Conservation (phyloP, 306 rosid species). For the Heteromeles arbutifolia region DNA sequence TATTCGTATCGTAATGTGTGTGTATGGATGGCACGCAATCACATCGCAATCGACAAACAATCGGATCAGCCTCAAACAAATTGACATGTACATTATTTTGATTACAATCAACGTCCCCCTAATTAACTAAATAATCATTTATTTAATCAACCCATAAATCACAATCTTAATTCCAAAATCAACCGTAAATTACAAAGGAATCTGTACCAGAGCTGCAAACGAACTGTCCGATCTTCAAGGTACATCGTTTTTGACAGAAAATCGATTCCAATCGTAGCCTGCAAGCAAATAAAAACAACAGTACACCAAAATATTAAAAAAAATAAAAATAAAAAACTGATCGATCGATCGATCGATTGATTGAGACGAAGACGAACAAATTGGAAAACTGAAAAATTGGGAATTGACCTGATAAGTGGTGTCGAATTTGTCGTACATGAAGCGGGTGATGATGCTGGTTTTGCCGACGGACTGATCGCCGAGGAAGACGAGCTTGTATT, state of each 20-base stretch:
- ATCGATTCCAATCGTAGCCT: slow-evolving; percentile 98
- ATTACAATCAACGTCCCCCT: not conserved
- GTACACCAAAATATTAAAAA: not conserved
- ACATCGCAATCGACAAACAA: not conserved
- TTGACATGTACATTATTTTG: not conserved
- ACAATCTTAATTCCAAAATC: not conserved
- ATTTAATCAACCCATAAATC: not conserved
- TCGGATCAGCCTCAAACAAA: not conserved
- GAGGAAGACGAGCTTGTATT: slow-evolving; percentile 78
- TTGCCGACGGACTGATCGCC: slow-evolving; percentile 95
- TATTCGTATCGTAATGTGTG: not conserved
- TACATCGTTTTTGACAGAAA: slow-evolving; percentile 97
- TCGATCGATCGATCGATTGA: not conserved
- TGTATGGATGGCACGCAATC: not conserved
- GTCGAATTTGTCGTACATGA: slow-evolving; percentile 95
- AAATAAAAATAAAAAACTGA: not conserved
- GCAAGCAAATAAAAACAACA: slow-evolving; percentile 15
- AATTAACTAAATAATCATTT: not conserved
- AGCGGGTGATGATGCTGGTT: slow-evolving; percentile 95
- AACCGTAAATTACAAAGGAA: not conserved
- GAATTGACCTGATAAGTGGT: slow-evolving; percentile 73
- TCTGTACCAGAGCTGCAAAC: slow-evolving; percentile 93
- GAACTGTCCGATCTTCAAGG: slow-evolving; percentile 98
- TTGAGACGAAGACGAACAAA: not conserved
- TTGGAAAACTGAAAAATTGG: not conserved